Evolutionary conservation across 306 rosid species (phyloP), one percentile per base, ranked within the genome.

Genomic region (Macrotyloma uniflorum): DNA sequence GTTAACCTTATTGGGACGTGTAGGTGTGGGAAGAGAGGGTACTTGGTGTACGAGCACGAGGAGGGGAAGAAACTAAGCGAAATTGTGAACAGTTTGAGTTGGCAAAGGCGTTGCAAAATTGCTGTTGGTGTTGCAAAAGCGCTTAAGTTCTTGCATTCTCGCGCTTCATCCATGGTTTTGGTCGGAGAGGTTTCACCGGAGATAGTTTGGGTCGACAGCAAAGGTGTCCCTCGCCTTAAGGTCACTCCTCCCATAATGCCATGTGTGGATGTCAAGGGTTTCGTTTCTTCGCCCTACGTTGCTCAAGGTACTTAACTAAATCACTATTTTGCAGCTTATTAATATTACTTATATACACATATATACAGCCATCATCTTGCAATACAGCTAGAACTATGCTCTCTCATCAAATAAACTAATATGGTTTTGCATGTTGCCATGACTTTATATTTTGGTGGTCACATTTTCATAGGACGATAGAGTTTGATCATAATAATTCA

Each of bases 101-200:
- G 99, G 99, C 88, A 85, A 50, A 71, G 78, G 14, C 85, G 99
- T 4, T 45, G 88, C 32, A 86, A 83, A 76, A 86, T 91, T 4
- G 97, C 91, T 0, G 5, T 83, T 2, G 97, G 91, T 22, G 53
- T 93, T 9, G 93, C 90, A 0, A 86, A 79, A 61, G 99, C 93
- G 8, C 69, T 95, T 0, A 86, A 81, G 36, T 88, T 83, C 50
- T 80, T 92, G 80, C 98, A 93, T 46, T 53, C 54, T 50, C 59
- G 22, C 3, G 61, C 85, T 76, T 87, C 88, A 0, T 85, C 84
- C 1, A 65, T 67, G 24, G 76, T 83, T 40, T 86, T 91, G 28
- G 88, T 73, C 0, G 85, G 84, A 1, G 80, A 68, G n/a, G 33
- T 91, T 43, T 90, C 94, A 5, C 89, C 91, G n/a, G 92, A 87